Evolutionary conservation across 2,329 filamentous ascomycete genomes (phyloP).

Genomic region (Trichothecium sympodiale): DNA sequence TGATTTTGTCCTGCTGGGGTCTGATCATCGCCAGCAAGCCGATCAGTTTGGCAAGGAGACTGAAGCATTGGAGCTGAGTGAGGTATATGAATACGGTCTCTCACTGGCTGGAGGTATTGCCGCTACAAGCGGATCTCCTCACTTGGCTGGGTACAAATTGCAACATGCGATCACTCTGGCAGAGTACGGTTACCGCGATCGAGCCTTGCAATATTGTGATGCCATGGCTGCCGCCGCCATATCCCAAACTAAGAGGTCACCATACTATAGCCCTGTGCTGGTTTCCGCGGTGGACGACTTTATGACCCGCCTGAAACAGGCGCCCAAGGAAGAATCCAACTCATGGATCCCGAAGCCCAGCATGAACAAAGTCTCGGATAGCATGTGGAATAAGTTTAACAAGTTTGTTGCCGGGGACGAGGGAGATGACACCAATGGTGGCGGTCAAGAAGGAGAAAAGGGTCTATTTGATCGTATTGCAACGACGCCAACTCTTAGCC

Average conservation of each 20-base stretch:
- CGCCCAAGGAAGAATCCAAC: constrained; percentile 67
- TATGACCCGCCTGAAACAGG: constrained; percentile 69
- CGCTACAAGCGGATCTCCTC: constrained; percentile 52
- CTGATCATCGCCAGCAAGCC: constrained; percentile 63
- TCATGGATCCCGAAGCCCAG: constrained; percentile 93
- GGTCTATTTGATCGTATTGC: constrained; percentile 78
- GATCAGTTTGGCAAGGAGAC: constrained; percentile 68
- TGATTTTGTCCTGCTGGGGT: constrained; percentile 74
- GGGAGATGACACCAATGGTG: constrained; percentile 60
- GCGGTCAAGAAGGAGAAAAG: constrained; percentile 47
- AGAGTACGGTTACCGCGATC: constrained; percentile 69
- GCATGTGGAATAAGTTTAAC: constrained; percentile 86
- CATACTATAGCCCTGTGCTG: constrained; percentile 71
- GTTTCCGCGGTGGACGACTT: constrained; percentile 74
- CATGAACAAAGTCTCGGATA: constrained; percentile 90
- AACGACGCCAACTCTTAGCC: constrained; percentile 62
- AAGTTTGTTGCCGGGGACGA: constrained; percentile 94
- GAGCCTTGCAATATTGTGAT: constrained; percentile 88
- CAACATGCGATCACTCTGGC: constrained; percentile 76
- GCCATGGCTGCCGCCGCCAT: constrained; percentile 65
- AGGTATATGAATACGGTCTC: constrained; percentile 86
- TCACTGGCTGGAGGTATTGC: constrained; percentile 52
- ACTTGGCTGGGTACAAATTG: constrained; percentile 84
- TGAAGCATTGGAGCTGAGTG: constrained; percentile 85
- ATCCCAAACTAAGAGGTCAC: constrained; percentile 70